Base-by-base conservation (phyloP, 2,329 filamentous ascomycete genomes). In the Thermothelomyces thermophilus region DNA sequence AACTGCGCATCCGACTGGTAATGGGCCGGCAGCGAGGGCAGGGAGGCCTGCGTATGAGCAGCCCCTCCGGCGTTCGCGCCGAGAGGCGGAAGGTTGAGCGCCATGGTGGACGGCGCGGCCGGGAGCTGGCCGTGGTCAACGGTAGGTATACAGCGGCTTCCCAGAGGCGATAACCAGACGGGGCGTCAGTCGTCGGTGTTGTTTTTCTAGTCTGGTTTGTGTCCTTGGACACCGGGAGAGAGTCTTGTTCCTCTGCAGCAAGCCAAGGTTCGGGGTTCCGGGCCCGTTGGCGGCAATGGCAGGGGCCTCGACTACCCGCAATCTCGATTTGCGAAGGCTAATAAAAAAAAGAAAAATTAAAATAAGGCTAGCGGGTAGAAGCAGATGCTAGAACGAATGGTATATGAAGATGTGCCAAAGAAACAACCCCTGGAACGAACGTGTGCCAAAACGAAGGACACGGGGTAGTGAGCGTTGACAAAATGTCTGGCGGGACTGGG, bases 21-120 rank as follows among this genome's bases (percentile, higher is more conserved):
- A 73, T 90, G 93, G 55, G 87, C 82, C 41, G 93, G 91, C 58
- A 98, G 75, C 54, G 89, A 84, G 19, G 91, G 90, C 62, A 98
- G 75, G 53, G 91, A 96, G 51, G 89, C 80, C 70, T 95, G 89
- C 56, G 77, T 88, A 73, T 84, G 89, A 70, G 80, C 77, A 70
- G 80, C 77, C 53, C 80, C 80, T 64, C 65, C 66, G 63, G 70
- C 67, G 53, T 68, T 68, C 57, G 71, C 71, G 54, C 59, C 55
- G 48, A 73, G 62, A 39, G 73, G 68, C 52, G 76, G 75, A 54
- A 80, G 69, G 63, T 76, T 80, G 68, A 77, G 73, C 64, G 81
- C 74, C 81, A 85, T 86, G 66, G 60, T 73, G 45, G 66, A 66
- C 62, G 66, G 52, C 54, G 54, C 50, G 51, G 53, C 47, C 59